phyloP scores from a whole-genome alignment of 2,329 filamentous ascomycete genomes.

The Epichloe aotearoae region DNA sequence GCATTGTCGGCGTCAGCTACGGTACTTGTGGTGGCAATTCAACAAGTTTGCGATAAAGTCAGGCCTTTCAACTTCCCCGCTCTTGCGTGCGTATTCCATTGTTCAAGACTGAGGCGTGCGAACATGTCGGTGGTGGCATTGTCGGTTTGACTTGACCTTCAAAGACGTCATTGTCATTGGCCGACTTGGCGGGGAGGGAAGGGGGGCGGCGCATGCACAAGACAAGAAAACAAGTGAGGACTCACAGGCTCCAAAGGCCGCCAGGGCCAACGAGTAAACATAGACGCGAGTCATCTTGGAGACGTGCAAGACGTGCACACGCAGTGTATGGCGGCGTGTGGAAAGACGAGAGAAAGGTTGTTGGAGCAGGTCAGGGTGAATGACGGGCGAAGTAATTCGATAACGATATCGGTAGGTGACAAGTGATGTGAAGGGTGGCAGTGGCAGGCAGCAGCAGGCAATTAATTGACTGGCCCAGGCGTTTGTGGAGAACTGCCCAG shows the following conservation, averaged over 20 bases:
- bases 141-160: not conserved
- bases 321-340: not conserved
- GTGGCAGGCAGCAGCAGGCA: not conserved
- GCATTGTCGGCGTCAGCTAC: conserved; percentile 17
- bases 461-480: no score
- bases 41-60: not conserved
- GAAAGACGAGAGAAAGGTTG: not conserved
- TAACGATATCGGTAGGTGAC: not conserved
- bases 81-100: no score
- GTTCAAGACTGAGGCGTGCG: not conserved
- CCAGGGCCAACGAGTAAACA: conserved; percentile 29
- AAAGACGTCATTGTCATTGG: conserved; percentile 13
- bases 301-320: not conserved
- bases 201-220: not conserved
- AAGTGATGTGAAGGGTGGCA: not conserved
- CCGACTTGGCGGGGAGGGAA: no score
- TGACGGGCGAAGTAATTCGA: not conserved
- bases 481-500: no score
- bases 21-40: not conserved
- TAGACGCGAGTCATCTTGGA: conserved; percentile 28
- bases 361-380: not conserved
- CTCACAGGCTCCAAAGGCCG: conserved; percentile 31
- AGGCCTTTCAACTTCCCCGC: no score
- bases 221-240: conserved; percentile 7
- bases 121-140: not conserved